phyloP scores from a whole-genome alignment of 768 basidiomycete species.

The Wakefieldia striispora region DNA sequence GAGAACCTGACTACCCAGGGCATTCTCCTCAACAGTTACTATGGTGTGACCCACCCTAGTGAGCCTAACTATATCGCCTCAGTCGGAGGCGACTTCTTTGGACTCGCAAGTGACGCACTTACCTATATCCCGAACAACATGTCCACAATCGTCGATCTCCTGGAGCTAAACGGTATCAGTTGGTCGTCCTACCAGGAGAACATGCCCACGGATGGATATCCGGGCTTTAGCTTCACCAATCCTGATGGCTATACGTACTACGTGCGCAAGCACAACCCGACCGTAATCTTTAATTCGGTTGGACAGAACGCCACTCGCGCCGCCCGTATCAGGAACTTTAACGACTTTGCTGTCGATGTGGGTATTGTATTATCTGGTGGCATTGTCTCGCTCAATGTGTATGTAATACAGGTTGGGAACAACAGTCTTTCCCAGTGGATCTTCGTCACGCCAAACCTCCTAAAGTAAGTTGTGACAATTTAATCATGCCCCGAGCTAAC shows the following conservation, averaged over 20 bases:
- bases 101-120: constrained; percentile 40
- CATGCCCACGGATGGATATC: constrained; percentile 50
- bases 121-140: constrained; percentile 41
- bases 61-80: constrained; percentile 57
- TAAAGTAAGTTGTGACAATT: constrained; percentile 17
- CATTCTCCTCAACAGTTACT: constrained; percentile 45
- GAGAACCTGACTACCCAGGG: constrained; percentile 46
- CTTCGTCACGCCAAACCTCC: constrained; percentile 62
- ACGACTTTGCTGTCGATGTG: constrained; percentile 57
- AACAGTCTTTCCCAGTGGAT: constrained; percentile 55
- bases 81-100: constrained; percentile 54
- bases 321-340: constrained; percentile 54
- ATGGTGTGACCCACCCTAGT: constrained; percentile 54
- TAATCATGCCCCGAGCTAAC: background rate
- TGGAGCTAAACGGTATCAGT: constrained; percentile 54
- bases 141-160: constrained; percentile 57
- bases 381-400: background rate
- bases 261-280: constrained; percentile 56
- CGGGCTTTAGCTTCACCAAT: constrained; percentile 36
- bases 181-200: constrained; percentile 66
- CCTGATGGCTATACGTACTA: constrained; percentile 46
- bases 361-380: constrained; percentile 2
- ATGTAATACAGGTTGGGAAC: constrained; percentile 27
- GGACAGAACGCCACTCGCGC: constrained; percentile 40
- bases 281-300: constrained; percentile 51